These are phyloP conservation scores for Darksidea phi DNA, from an alignment of 495 filamentous ascomycete species.

Conservation along the genomic window DNA sequence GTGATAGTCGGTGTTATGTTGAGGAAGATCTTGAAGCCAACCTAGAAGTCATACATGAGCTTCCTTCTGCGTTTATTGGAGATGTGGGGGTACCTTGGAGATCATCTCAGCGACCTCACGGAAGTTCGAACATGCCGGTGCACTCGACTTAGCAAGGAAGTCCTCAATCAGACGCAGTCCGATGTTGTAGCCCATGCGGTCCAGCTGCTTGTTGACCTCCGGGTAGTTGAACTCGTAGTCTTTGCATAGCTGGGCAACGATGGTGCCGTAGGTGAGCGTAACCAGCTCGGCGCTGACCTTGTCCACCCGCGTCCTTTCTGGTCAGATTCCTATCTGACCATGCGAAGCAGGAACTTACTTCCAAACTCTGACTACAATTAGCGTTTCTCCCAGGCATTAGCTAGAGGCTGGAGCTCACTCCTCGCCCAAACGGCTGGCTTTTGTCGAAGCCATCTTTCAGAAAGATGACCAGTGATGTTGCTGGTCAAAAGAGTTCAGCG, in stretches of 20 bases:
- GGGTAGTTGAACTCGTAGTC: slow-evolving; percentile 91
- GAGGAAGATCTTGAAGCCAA: slow-evolving; percentile 98
- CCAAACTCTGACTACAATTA: slow-evolving; percentile 70
- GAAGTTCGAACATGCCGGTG: slow-evolving; percentile 87
- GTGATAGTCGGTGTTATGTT: slow-evolving; percentile 95
- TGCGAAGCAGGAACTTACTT: slow-evolving; percentile 65
- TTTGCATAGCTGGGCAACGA: slow-evolving; percentile 93
- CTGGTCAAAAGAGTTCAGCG: no score
- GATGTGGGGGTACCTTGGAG: slow-evolving; percentile 63
- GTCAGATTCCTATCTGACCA: slow-evolving; percentile 12
- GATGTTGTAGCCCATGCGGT: slow-evolving; percentile 99
- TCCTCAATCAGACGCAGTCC: slow-evolving; percentile 95
- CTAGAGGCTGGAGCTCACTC: slow-evolving; percentile 64
- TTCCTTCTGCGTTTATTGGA: not conserved
- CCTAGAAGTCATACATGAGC: slow-evolving; percentile 50
- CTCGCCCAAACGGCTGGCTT: slow-evolving; percentile 91
- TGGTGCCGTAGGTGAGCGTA: slow-evolving; percentile 95
- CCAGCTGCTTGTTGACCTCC: slow-evolving; percentile 93
- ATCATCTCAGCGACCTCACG: slow-evolving; percentile 95
- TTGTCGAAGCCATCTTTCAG: slow-evolving; percentile 70
- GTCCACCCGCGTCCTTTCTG: slow-evolving; percentile 61
- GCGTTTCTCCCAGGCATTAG: slow-evolving; percentile 11
- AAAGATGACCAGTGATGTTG: not conserved
- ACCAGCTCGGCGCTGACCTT: slow-evolving; percentile 91
- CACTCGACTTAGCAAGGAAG: slow-evolving; percentile 90